phyloP scores from a whole-genome alignment of 1,284 basidiomycete genomes.

The Malassezia nana region DNA sequence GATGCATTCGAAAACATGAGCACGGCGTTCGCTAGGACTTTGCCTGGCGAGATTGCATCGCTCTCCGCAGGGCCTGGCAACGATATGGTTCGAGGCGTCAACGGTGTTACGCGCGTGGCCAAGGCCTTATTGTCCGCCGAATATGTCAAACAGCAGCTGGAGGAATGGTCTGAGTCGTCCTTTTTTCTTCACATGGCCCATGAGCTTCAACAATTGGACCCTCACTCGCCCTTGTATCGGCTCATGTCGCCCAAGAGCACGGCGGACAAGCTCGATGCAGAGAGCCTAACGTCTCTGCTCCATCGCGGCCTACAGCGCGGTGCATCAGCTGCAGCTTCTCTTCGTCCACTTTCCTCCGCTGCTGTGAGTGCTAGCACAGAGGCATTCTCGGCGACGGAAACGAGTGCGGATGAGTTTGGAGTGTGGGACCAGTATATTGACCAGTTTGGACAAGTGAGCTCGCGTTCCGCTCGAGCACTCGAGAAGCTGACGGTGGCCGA shows the following conservation, averaged over 20 bases:
- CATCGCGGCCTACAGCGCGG: conserved; percentile 31
- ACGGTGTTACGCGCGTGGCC: conserved; percentile 34
- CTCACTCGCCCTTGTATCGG: background rate
- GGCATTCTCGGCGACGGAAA: background rate
- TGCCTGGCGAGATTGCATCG: conserved; percentile 60
- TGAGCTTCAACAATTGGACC: conserved; percentile 12
- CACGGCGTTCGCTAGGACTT: conserved; percentile 69
- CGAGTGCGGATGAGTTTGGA: background rate
- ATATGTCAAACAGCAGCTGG: conserved; percentile 28
- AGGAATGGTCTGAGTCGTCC: conserved; percentile 26
- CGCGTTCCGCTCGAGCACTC: conserved; percentile 22
- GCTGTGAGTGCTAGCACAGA: background rate
- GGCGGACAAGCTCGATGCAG: conserved; percentile 25
- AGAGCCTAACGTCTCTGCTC: conserved; percentile 18
- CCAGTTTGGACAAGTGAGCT: conserved; percentile 24
- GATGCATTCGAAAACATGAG: conserved; percentile 88
- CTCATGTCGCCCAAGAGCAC: conserved; percentile 5
- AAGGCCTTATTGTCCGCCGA: conserved; percentile 35
- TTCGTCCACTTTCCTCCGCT: conserved; percentile 5
- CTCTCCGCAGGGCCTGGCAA: conserved; percentile 16
- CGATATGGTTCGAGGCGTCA: conserved; percentile 38
- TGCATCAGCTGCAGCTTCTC: conserved; percentile 12
- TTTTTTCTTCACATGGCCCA: conserved; percentile 34
- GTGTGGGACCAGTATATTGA: conserved; percentile 33
- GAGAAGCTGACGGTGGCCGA: conserved; percentile 32